These are phyloP conservation scores for Epichloe festucae DNA, from an alignment of 2,329 filamentous ascomycete genomes.

Conservation along the genomic window DNA sequence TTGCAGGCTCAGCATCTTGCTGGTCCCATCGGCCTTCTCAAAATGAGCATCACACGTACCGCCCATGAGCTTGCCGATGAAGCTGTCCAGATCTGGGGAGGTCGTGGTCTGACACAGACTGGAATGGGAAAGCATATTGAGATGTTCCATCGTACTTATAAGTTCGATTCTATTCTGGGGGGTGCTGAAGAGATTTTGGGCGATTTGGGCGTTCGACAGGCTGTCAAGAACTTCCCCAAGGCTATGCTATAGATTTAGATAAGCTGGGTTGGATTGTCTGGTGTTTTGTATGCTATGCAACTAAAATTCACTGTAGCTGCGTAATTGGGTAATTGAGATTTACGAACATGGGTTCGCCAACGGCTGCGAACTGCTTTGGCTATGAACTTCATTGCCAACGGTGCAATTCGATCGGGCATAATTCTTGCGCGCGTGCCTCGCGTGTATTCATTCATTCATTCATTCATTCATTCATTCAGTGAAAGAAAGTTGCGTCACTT, in stretches of 20 bases:
- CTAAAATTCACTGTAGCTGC: neutral
- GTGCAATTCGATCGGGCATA: neutral
- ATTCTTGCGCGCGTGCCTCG: too few species aligned
- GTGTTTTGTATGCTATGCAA: neutral
- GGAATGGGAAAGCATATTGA: slow-evolving; percentile 77
- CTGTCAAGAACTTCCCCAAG: slow-evolving; percentile 75
- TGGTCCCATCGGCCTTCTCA: slow-evolving; percentile 71
- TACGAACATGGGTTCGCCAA: neutral
- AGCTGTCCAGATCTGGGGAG: slow-evolving; percentile 75
- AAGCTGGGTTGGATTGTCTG: neutral
- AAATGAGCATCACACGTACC: slow-evolving; percentile 62
- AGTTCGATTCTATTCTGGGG: slow-evolving; percentile 71
- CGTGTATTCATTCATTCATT: too few species aligned
- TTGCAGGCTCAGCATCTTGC: slow-evolving; percentile 63
- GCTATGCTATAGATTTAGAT: slow-evolving; percentile 51
- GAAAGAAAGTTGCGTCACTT: too few species aligned
- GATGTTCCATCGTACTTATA: slow-evolving; percentile 74
- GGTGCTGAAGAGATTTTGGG: slow-evolving; percentile 74
- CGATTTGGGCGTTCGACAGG: slow-evolving; percentile 72
- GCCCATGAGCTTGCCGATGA: slow-evolving; percentile 78
- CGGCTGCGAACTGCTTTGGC: too few species aligned
- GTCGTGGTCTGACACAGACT: slow-evolving; percentile 63
- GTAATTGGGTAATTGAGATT: neutral
- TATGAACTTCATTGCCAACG: neutral
- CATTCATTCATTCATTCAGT: too few species aligned